phyloP scores from a whole-genome alignment of 805 yeast species.

The Blastobotrys peoriensis region DNA sequence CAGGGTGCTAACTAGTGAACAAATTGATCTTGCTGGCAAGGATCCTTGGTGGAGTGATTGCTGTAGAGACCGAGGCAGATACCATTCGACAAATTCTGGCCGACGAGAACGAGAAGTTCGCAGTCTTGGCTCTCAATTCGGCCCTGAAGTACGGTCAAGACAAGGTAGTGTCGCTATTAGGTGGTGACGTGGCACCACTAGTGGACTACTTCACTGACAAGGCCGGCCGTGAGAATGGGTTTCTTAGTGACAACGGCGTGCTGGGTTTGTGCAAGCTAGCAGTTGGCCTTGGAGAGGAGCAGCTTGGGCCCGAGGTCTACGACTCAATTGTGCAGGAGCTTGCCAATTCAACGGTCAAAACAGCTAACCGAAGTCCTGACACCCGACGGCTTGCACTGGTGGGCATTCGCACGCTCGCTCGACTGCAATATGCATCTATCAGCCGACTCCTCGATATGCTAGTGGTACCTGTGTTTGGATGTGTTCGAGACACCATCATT shows the following conservation, averaged over 20 bases:
- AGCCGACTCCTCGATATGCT: constrained; percentile 48
- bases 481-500: constrained; percentile 81
- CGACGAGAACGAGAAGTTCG: constrained; percentile 23
- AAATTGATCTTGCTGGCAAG: constrained; percentile 54
- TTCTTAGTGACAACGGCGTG: constrained; percentile 68
- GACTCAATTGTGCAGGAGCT: constrained; percentile 44
- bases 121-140: constrained; percentile 68
- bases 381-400: constrained; percentile 75
- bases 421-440: constrained; percentile 49
- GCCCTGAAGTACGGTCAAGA: constrained; percentile 51
- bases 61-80: constrained; percentile 51
- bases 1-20: too few species aligned
- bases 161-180: constrained; percentile 55
- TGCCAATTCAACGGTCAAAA: constrained; percentile 44
- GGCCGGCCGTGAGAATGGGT: constrained; percentile 37
- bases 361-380: constrained; percentile 60
- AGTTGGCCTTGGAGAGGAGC: constrained; percentile 39
- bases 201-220: constrained; percentile 44
- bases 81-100: constrained; percentile 19
- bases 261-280: constrained; percentile 78
- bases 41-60: constrained; percentile 70
- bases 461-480: constrained; percentile 69
- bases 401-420: constrained; percentile 65
- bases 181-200: constrained; percentile 46
- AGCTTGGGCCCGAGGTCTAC: constrained; percentile 34